Evolutionary conservation across 2,329 filamentous ascomycete species (phyloP).

Genomic region (Ophiostoma sp.): DNA sequence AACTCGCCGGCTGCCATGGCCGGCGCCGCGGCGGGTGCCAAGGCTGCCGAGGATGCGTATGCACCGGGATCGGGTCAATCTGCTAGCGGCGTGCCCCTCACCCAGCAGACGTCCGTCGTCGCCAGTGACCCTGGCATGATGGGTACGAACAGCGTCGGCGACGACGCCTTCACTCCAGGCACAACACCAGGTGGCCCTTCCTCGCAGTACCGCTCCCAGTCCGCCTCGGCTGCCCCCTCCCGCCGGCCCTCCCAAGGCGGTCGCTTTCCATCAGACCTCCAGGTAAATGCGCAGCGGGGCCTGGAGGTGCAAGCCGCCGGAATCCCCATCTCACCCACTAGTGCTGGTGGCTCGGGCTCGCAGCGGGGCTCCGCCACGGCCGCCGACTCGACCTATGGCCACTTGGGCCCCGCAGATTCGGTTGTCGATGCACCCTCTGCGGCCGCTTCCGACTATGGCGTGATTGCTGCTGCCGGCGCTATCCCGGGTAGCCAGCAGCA

Average conservation of each 20-base stretch:
- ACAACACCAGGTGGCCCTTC: background rate
- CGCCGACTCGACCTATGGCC: slow-evolving; percentile 5
- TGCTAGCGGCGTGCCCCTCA: background rate
- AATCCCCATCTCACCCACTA: slow-evolving; percentile 71
- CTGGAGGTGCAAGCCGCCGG: slow-evolving; percentile 71
- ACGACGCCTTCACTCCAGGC: background rate
- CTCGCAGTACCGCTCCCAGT: slow-evolving; percentile 34
- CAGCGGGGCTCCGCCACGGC: slow-evolving; percentile 29
- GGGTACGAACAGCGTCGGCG: background rate
- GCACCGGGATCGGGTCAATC: background rate
- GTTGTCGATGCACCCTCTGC: slow-evolving; percentile 30
- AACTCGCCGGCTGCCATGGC: slow-evolving; percentile 49
- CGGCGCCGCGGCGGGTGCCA: background rate
- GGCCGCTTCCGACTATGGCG: slow-evolving; percentile 42
- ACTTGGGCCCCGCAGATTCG: background rate
- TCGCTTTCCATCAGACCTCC: slow-evolving; percentile 92
- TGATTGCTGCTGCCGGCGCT: slow-evolving; percentile 59
- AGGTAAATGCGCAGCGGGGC: slow-evolving; percentile 75
- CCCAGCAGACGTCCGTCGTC: background rate
- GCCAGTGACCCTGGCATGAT: background rate
- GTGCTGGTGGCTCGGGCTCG: slow-evolving; percentile 67
- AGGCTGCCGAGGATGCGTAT: background rate
- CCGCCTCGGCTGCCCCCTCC: slow-evolving; percentile 46
- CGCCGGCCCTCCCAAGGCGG: slow-evolving; percentile 87
- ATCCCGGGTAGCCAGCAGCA: slow-evolving; percentile 48